phyloP scores from a whole-genome alignment of 345 rosid species.

The Gossypium bickii region DNA sequence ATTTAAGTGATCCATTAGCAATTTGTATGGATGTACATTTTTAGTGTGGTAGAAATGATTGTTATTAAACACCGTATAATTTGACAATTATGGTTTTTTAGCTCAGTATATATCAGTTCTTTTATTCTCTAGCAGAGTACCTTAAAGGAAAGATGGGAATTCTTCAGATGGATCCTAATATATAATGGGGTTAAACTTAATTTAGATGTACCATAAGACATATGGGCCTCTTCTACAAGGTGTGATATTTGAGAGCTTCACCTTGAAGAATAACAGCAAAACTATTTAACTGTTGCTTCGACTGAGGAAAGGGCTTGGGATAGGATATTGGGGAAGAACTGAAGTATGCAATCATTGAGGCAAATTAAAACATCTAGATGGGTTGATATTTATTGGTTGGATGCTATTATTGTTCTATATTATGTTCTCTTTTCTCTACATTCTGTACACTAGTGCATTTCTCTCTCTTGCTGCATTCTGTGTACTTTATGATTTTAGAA shows the following conservation, averaged over 20 bases:
- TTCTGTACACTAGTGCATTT: background rate
- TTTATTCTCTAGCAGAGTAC: background rate
- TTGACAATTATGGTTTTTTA: background rate
- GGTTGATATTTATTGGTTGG: background rate
- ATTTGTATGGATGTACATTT: background rate
- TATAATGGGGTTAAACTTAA: background rate
- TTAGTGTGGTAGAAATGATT: background rate
- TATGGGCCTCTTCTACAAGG: background rate
- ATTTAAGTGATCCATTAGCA: background rate
- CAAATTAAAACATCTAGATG: background rate
- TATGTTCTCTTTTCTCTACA: background rate
- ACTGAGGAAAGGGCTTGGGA: background rate
- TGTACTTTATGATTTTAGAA: conserved; percentile 2
- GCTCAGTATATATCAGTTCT: background rate
- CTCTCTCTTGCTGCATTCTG: conserved; percentile 1
- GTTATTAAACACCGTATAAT: background rate
- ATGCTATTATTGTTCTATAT: background rate
- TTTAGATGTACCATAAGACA: background rate
- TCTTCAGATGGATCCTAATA: background rate
- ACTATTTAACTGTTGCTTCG: background rate
- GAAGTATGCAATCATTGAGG: no score
- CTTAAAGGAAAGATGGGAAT: background rate
- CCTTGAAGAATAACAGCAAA: background rate
- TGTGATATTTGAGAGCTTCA: background rate
- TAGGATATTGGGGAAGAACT: background rate